Conservation (phyloP, 164 flowering plant species). For the Dillenia turbinata region DNA sequence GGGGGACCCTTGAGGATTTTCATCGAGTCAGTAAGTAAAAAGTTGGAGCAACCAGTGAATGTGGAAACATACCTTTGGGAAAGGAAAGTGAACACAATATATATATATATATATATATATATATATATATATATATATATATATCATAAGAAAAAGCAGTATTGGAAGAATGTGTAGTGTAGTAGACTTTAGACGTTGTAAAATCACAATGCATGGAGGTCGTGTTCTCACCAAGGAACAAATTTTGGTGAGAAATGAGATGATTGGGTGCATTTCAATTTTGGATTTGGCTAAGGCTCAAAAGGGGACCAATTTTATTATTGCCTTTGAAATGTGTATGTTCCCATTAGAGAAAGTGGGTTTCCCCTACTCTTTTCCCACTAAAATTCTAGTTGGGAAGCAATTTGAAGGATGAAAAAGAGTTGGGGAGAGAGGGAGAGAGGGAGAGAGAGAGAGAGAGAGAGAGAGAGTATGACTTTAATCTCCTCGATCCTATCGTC, state of each 20-base stretch:
- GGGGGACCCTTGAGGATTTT: too few relatives aligned
- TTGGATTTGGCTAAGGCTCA: too few relatives aligned
- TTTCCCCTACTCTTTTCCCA: slow-evolving; percentile 8
- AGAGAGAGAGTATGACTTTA: background rate
- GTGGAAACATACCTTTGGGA: too few relatives aligned
- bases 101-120: too few relatives aligned
- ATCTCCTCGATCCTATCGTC: slow-evolving; percentile 18
- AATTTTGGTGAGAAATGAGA: too few relatives aligned
- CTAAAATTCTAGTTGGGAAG: background rate
- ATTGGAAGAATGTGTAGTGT: slow-evolving; percentile 9
- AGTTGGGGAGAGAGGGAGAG: slow-evolving; percentile 1
- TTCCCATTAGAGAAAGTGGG: slow-evolving; percentile 7
- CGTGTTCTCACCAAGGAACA: too few relatives aligned
- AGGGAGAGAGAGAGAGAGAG: background rate
- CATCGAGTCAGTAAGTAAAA: too few relatives aligned
- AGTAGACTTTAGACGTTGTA: background rate
- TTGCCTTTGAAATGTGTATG: slow-evolving; percentile 4
- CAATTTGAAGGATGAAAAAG: slow-evolving; percentile 1
- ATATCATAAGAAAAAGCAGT: background rate
- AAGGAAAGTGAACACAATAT: too few relatives aligned
- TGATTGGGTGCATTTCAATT: too few relatives aligned
- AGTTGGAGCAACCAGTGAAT: too few relatives aligned
- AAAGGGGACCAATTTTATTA: slow-evolving; percentile 3
- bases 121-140: too few relatives aligned
- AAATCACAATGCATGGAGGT: slow-evolving; percentile 11